Percentiles rank a stretch among this genome's conserved stretches.
Evolutionary conservation across 331 rosid species (phyloP).

Genomic region (Saraca asoca): DNA sequence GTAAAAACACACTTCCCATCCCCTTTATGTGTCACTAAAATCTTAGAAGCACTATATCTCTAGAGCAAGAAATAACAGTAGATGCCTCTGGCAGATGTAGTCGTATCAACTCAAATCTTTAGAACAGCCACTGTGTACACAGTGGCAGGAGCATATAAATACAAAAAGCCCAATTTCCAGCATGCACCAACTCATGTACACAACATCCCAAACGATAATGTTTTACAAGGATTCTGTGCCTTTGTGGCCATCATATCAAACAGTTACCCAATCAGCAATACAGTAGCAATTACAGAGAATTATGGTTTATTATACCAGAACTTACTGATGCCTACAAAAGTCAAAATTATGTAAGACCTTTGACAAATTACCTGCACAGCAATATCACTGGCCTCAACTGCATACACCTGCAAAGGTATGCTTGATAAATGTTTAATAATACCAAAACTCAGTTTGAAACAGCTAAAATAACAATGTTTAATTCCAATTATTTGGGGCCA

Average conservation of each 20-base stretch:
- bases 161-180: no score
- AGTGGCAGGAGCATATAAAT: no score
- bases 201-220: neutral
- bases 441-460: no score
- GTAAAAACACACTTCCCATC: neutral
- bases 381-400: slow-evolving; percentile 60
- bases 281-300: slow-evolving; percentile 1
- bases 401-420: slow-evolving; percentile 48
- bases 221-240: neutral
- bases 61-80: no score
- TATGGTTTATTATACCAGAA: neutral
- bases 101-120: no score
- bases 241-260: neutral
- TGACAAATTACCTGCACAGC: slow-evolving; percentile 53
- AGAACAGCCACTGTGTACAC: no score
- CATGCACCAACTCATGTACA: neutral
- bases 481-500: neutral
- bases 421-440: no score
- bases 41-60: no score
- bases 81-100: no score
- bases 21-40: no score
- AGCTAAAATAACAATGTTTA: neutral
- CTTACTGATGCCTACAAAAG: slow-evolving; percentile 7
- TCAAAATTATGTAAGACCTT: slow-evolving; percentile 16
- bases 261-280: neutral